Percentiles rank a stretch among this genome's conserved stretches.
phyloP scores from a whole-genome alignment of 768 basidiomycete species.

The Lentinula detonsa region DNA sequence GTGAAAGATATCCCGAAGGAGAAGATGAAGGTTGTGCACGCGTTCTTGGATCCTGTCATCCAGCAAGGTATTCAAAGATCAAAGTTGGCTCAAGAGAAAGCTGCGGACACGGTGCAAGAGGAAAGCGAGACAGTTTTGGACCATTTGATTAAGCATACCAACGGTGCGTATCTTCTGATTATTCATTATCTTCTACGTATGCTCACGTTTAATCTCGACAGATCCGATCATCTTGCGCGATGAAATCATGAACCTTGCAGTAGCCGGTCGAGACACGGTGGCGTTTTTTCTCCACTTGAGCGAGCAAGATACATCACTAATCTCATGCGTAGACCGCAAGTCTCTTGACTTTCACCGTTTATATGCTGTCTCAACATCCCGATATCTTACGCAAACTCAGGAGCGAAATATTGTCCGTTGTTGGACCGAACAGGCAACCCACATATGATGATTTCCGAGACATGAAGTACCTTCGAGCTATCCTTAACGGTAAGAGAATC shows the following conservation, averaged over 20 bases:
- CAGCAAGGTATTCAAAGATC: constrained; percentile 27
- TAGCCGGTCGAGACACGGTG: constrained; percentile 41
- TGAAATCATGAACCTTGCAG: constrained; percentile 37
- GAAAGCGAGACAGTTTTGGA: constrained; percentile 39
- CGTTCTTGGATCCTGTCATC: constrained; percentile 49
- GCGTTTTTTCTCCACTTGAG: background rate
- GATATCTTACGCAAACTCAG: constrained; percentile 38
- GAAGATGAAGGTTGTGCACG: constrained; percentile 41
- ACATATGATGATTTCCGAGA: constrained; percentile 50
- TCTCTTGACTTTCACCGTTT: constrained; percentile 46
- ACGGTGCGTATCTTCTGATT: constrained; percentile 28
- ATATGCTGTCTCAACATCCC: constrained; percentile 50
- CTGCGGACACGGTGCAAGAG: constrained; percentile 24
- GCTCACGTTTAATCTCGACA: background rate
- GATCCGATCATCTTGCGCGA: constrained; percentile 38
- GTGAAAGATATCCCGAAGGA: constrained; percentile 39
- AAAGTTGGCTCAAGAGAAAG: constrained; percentile 10
- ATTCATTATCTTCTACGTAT: background rate
- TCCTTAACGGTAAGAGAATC: constrained; percentile 40
- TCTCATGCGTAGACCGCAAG: constrained; percentile 33
- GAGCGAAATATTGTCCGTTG: constrained; percentile 38
- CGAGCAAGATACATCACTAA: background rate
- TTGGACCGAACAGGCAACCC: constrained; percentile 37
- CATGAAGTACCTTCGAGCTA: constrained; percentile 54
- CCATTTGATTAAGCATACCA: constrained; percentile 47